Evolutionary conservation across 2,329 filamentous ascomycete genomes (phyloP).

Genomic region (Fusarium sp.): DNA sequence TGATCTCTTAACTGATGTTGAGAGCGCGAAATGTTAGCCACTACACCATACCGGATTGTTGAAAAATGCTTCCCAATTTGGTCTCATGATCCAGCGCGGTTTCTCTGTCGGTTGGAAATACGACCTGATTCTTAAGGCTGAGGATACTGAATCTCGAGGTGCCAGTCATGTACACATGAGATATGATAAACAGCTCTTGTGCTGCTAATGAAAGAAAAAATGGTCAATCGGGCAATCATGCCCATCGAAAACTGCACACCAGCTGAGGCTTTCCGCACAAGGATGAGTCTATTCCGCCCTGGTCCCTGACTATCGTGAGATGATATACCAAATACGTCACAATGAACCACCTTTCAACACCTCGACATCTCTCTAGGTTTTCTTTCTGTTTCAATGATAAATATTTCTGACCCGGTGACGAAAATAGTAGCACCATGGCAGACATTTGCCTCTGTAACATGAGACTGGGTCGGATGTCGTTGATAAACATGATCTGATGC

Average conservation of each 20-base stretch:
- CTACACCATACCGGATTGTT: slow-evolving; percentile 50
- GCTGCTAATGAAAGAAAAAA: neutral
- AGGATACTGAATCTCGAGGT: neutral
- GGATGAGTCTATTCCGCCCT: too few relatives aligned
- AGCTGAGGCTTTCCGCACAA: neutral
- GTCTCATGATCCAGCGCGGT: accelerated
- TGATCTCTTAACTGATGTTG: slow-evolving; percentile 25
- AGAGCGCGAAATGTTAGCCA: slow-evolving; percentile 52
- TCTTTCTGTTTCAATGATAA: neutral
- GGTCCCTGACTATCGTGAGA: neutral
- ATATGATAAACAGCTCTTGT: neutral
- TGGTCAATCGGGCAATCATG: neutral
- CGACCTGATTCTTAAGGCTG: neutral
- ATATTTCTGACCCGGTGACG: slow-evolving; percentile 51
- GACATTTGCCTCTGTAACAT: neutral
- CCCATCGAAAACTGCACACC: neutral
- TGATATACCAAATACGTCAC: neutral
- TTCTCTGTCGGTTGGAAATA: neutral
- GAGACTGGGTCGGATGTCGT: slow-evolving; percentile 4
- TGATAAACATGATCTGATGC: slow-evolving; percentile 19
- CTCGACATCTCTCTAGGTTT: neutral
- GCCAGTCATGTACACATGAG: neutral
- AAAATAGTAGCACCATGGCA: neutral
- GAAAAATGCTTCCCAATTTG: neutral
- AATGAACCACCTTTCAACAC: neutral